Evolutionary conservation across 2,329 filamentous ascomycete species (phyloP), one percentile per base, ranked within the genome.

Genomic region (Calonectria multiphialidica): DNA sequence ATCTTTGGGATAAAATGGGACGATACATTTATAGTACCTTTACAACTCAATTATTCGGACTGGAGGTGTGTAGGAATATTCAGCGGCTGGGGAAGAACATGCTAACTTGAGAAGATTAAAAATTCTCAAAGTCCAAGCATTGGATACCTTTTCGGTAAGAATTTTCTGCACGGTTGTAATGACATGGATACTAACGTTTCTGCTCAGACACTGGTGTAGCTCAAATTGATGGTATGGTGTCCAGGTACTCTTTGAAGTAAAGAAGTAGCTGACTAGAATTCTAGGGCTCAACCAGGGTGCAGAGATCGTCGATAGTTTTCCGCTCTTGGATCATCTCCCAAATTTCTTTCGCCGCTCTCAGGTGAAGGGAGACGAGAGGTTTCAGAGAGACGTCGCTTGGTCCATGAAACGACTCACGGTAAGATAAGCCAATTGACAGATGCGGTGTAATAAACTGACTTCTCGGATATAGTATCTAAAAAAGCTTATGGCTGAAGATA

Each of bases 1-100:
- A 61, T 5, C 21, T 70, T 12, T 66, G 50, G 49, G 16, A 59
- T 18, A 28, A 37, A 15, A 65, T 70, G 28, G 61, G 61, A 1
- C 61, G 68, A n/a, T 70, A 70, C 25, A 70, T 49, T 35, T 70
- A 70, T 42, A 66, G 61, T 30, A 66, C 49, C 7, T 70, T 70
- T 15, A n/a, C 61, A 13, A 59, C 68, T 8, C 61, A 66, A n/a
- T 23, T 61, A 6, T 61, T 68, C 28, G 67, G 67, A n/a, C 47
- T 70, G 8, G 61, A 70, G 10, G 61, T 70, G 23, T 21, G 42
- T 18, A 59, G 21, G 2, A 3, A 30, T 30, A 50, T 23, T 23
- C 21, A 13, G 13, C 10, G 12, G 21, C 12, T 40, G n/a, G 3
- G 5, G 8, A 16, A 21, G 49, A 25, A n/a, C 8, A 37, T 40